Conservation (phyloP, 2,329 filamentous ascomycete genomes). For the Colletotrichum tabaci region DNA sequence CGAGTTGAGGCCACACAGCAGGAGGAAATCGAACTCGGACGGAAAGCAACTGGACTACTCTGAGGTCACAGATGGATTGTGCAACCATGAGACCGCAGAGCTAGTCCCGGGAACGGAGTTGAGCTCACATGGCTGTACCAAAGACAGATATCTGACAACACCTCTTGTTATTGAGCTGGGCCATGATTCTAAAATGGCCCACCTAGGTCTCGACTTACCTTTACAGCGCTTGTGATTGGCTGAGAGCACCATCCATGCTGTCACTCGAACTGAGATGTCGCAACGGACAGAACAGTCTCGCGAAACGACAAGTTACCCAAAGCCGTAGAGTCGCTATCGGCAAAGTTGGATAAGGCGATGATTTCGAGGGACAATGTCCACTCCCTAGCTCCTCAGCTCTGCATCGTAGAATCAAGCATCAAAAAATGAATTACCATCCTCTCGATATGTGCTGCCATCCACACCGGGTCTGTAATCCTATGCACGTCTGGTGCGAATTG, state of each 20-base stretch:
- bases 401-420: not conserved
- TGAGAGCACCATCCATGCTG: slow-evolving; percentile 10
- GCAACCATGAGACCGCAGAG: no score
- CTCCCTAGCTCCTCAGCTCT: not conserved
- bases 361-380: no score
- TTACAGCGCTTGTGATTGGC: slow-evolving; percentile 13
- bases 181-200: not conserved
- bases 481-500: no score
- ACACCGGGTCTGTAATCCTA: not conserved
- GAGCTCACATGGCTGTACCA: not conserved
- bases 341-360: not conserved
- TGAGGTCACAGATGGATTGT: not conserved
- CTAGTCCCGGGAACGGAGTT: no score
- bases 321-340: not conserved
- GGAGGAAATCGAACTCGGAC: no score
- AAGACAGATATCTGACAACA: not conserved
- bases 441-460: not conserved
- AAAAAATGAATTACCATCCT: not conserved
- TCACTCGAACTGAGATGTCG: not conserved
- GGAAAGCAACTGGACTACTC: no score
- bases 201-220: slow-evolving; percentile 11
- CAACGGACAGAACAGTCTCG: not conserved
- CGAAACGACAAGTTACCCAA: not conserved
- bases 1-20: no score
- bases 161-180: not conserved